Base-by-base conservation (phyloP, 169 alveolate species). In the Eimeria sp. region DNA sequence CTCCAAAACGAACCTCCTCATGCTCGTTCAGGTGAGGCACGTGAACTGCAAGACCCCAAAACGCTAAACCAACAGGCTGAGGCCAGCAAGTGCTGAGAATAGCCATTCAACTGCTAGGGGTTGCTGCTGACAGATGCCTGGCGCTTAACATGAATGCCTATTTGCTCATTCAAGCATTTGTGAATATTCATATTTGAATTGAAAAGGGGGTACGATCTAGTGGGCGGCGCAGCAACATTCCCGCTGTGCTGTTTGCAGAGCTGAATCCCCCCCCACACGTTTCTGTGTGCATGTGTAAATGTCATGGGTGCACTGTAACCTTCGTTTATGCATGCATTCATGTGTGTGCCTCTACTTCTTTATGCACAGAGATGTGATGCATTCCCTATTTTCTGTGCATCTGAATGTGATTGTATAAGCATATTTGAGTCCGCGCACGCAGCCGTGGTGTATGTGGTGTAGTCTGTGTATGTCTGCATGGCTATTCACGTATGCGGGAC, bases 11-110 rank as follows among this genome's bases (percentile, higher is more conserved):
- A 92, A 92, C 25, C 13, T 92, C n/a, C 89, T 92, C 54, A 92
- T 92, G 95, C 80, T 92, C 14, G 78, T 88, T 20, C 95, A 88
- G 95, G 95, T 88, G 47, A 72, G 30, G 34, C 13, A 40, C 94
- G 5, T 4, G 5, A 61, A 61, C 2, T 14, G 3, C 11, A 5
- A 16, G 11, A 14, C 4, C 10, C 61, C 10, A 54, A 11, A 54
- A 54, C 16, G 2, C 10, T 54, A 14, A 7, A 54, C 20, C 10
- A 54, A 54, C 16, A 54, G 3, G 40, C 63, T 54, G 63, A 54
- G 63, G 63, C 63, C 63, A 54, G 18, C 63, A 54, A 54, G 40
- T 34, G 40, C 40, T 34, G 40, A 34, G 40, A 34, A 34, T 0
- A 34, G 40, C 2, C 40, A 1, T 0, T 34, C 40, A 54, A 16